Base-by-base conservation (phyloP, 2,329 filamentous ascomycete genomes). In the Cladosporium sp. region DNA sequence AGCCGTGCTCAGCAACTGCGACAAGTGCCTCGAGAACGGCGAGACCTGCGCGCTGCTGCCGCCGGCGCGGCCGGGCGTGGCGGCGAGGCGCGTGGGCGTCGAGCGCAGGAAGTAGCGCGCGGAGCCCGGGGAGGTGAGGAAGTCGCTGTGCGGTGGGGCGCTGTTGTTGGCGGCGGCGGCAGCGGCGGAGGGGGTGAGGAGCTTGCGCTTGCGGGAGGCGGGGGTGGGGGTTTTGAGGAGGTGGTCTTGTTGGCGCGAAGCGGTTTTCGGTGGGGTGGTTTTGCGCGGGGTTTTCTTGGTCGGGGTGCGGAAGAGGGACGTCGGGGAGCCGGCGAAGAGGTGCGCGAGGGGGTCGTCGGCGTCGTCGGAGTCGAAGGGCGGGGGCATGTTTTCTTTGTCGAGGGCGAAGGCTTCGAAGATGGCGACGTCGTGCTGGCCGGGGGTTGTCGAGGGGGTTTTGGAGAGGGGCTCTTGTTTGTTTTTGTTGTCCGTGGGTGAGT, bases 271-370 rank as follows among this genome's bases (percentile, higher is more conserved):
- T 79, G 80, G 82, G 1, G 78, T 81, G n/a, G 74, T 75, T n/a
- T 77, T 78, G 1, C 81, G 81, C 1, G 83, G 82, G 2, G 83
- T 4, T 68, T 71, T 35, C 70, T 55, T 43, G 16, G 40, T 40
- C 46, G 73, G 74, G 74, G 70, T 64, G 76, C 78, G 78, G 79
- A 54, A 76, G 76, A 55, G 80, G 3, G 75, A 83, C 70, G 75
- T 60, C 3, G 72, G 56, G 69, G 78, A 63, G 73, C 85, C 77
- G 53, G 84, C 83, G 61, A 93, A 91, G 4, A 93, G 76, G 46
- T 79, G 75, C 38, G 82, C 78, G 5, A 87, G 67, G 34, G 66
- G 61, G 28, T 65, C 63, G 34, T 79, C 77, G 4, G 4, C 22
- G 22, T 28, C 22, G 22, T 28, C 22, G 56, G 84, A 78, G 5